phyloP scores from a whole-genome alignment of 371 early-diverging fungal species.

The Mortierella sp. region DNA sequence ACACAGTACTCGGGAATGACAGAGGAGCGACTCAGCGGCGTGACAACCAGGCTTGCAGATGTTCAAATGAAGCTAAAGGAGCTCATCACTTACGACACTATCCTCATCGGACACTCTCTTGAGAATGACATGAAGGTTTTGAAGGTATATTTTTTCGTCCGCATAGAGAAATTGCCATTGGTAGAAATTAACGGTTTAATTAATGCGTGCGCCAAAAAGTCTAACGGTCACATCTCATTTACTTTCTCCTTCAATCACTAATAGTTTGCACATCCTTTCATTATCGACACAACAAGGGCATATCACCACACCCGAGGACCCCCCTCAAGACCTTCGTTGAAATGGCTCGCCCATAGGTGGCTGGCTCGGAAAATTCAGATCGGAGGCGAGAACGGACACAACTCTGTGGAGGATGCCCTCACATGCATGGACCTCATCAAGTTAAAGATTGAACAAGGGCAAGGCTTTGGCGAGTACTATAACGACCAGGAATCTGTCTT shows the following conservation, averaged over 20 bases:
- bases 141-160: slow-evolving; percentile 48
- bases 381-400: slow-evolving; percentile 69
- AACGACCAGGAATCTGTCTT: slow-evolving; percentile 64
- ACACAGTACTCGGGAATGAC: slow-evolving; percentile 82
- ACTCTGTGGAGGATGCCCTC: slow-evolving; percentile 81
- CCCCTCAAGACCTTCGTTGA: slow-evolving; percentile 69
- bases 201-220: not conserved
- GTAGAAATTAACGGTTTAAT: not conserved
- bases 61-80: slow-evolving; percentile 70
- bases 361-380: slow-evolving; percentile 74
- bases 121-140: slow-evolving; percentile 81
- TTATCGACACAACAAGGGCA: slow-evolving; percentile 79
- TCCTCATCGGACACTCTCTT: slow-evolving; percentile 82
- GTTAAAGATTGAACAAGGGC: slow-evolving; percentile 67
- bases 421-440: slow-evolving; percentile 80
- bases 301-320: slow-evolving; percentile 74
- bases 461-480: slow-evolving; percentile 64
- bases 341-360: slow-evolving; percentile 66
- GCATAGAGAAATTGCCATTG: not conserved
- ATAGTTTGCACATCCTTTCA: slow-evolving; percentile 71
- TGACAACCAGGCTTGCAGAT: slow-evolving; percentile 67
- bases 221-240: not conserved
- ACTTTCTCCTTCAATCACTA: not conserved
- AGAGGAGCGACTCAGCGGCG: slow-evolving; percentile 63
- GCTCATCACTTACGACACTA: slow-evolving; percentile 70